phyloP scores from a whole-genome alignment of 345 rosid species.

The Acer saccharum region DNA sequence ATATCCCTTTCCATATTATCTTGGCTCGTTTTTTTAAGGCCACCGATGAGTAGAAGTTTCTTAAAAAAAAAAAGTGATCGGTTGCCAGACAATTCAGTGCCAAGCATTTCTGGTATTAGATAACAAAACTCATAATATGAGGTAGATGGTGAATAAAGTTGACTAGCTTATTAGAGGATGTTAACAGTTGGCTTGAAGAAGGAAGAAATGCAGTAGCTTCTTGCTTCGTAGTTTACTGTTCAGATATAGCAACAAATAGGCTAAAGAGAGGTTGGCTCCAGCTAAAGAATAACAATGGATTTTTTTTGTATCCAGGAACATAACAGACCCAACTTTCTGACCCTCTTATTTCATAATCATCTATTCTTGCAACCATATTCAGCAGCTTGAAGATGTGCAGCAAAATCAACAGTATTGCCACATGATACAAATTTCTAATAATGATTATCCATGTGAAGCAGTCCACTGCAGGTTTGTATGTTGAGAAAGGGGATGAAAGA shows the following conservation, averaged over 20 bases:
- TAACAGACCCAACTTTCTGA: not conserved
- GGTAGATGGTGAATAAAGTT: not conserved
- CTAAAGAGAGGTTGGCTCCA: not conserved
- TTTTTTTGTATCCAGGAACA: not conserved
- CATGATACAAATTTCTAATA: not conserved
- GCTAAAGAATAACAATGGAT: not conserved
- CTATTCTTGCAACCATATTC: not conserved
- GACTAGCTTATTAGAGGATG: not conserved
- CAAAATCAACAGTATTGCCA: not conserved
- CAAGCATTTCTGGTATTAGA: not conserved
- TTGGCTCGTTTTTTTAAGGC: not conserved
- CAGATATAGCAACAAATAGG: not conserved
- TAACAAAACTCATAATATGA: not conserved
- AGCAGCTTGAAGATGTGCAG: not conserved
- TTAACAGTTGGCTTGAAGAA: not conserved
- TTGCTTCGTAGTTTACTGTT: not conserved
- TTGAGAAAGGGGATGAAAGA: not conserved
- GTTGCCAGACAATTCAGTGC: not conserved
- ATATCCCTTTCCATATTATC: not conserved
- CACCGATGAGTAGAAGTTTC: not conserved
- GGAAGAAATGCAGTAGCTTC: not conserved
- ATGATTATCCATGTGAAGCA: not conserved
- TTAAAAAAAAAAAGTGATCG: not conserved
- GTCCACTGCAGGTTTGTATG: not conserved
- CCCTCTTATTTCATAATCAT: slow-evolving; percentile 5